A percentile compares a stretch with the other conserved stretches of the same genome.
Evolutionary conservation across 1,284 basidiomycete species (phyloP).

Genomic region (Ganoderma meredithae): DNA sequence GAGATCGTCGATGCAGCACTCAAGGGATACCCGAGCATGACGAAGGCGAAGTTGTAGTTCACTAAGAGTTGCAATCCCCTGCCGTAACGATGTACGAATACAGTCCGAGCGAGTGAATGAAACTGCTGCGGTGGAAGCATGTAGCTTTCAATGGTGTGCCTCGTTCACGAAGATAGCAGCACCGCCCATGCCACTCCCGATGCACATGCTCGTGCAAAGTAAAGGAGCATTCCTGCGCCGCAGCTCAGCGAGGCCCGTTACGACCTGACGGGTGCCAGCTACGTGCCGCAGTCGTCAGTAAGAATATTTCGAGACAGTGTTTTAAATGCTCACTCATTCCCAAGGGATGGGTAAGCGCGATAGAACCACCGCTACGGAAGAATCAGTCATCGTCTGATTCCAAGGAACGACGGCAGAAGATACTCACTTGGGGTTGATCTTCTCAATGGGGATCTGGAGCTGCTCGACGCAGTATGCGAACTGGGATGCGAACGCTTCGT

Average conservation of each 20-base stretch:
- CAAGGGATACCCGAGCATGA: constrained; percentile 21
- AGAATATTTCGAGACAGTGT: constrained; percentile 7
- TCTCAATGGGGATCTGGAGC: constrained; percentile 80
- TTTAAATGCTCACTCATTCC: constrained; percentile 74
- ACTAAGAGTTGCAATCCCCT: not conserved
- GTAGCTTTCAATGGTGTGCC: constrained; percentile 33
- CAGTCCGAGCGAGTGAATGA: not conserved
- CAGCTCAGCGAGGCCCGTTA: constrained; percentile 84
- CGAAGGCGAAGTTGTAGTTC: constrained; percentile 3
- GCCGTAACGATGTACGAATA: not conserved
- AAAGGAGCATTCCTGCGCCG: constrained; percentile 70
- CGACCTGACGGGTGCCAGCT: constrained; percentile 70
- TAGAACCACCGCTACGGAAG: constrained; percentile 75
- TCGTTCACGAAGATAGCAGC: constrained; percentile 87
- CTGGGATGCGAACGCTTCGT: constrained; percentile 85
- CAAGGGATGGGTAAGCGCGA: constrained; percentile 83
- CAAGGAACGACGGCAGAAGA: not conserved
- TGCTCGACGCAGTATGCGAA: constrained; percentile 85
- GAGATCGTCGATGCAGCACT: constrained; percentile 47
- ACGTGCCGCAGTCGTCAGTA: constrained; percentile 33
- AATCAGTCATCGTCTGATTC: not conserved
- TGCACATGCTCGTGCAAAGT: constrained; percentile 88
- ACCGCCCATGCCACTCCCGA: constrained; percentile 90
- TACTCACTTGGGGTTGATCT: constrained; percentile 85
- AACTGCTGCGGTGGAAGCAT: not conserved